phyloP scores from a whole-genome alignment of 2,329 filamentous ascomycete species.

The Gnomoniopsis sp. region DNA sequence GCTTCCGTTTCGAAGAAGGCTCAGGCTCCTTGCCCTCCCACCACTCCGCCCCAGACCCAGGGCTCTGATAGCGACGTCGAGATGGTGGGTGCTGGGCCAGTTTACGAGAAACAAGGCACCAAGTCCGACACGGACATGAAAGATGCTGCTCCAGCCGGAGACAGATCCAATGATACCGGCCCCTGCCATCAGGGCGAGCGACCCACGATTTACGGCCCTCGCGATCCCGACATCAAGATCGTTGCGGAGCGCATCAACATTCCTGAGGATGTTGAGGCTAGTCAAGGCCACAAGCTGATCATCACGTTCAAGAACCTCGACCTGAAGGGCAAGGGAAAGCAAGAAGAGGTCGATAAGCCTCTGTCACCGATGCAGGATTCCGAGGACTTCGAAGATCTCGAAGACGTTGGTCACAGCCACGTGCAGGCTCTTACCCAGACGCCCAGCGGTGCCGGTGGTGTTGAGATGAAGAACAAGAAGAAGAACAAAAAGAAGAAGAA shows the following conservation, averaged over 20 bases:
- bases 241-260: not conserved
- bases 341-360: not conserved
- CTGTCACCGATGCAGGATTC: not conserved
- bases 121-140: not conserved
- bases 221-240: not conserved
- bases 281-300: constrained; percentile 1
- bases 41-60: not conserved
- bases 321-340: not conserved
- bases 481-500: not conserved
- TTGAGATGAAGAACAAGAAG: not conserved
- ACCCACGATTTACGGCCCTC: not conserved
- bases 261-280: not conserved
- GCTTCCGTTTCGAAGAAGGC: not conserved
- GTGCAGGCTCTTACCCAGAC: not conserved
- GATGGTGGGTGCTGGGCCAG: not conserved
- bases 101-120: not conserved
- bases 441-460: not conserved
- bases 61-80: not conserved
- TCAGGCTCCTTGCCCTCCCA: not conserved
- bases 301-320: constrained; percentile 7
- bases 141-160: no score
- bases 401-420: not conserved
- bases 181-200: not conserved
- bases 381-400: not conserved
- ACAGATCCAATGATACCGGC: not conserved